A percentile compares a stretch with the other conserved stretches of the same genome.
Conservation (phyloP, 805 yeast genomes). For the Metschnikowia lachancei region DNA sequence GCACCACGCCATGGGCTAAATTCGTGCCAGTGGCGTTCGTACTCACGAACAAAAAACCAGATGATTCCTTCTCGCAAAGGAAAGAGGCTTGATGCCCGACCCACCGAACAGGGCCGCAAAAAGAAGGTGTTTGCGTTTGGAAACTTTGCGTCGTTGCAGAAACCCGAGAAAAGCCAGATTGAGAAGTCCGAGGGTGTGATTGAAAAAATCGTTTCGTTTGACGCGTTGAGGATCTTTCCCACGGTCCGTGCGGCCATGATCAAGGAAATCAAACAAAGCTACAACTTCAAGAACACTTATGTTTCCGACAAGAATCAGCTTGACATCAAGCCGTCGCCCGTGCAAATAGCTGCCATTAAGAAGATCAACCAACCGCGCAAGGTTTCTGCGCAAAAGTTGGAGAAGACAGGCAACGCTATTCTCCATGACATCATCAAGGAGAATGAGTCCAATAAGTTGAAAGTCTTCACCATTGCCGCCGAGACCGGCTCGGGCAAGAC, state of each 20-base stretch:
- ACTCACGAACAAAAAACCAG: constrained; percentile 12
- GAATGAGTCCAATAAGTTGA: constrained; percentile 38
- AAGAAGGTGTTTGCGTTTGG: constrained; percentile 22
- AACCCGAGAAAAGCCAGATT: constrained; percentile 17
- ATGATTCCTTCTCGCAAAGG: constrained; percentile 16
- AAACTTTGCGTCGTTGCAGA: constrained; percentile 23
- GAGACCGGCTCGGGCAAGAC: constrained; percentile 98
- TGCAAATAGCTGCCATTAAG: constrained; percentile 74
- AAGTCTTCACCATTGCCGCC: constrained; percentile 80
- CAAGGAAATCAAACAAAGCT: constrained; percentile 46
- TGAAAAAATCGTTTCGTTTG: constrained; percentile 57
- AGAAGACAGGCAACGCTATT: constrained; percentile 30
- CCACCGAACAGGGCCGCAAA: constrained; percentile 15
- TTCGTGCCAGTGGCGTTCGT: constrained; percentile 7
- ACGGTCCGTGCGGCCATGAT: constrained; percentile 60
- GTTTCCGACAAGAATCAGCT: constrained; percentile 31
- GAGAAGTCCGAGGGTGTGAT: constrained; percentile 24
- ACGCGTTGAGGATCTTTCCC: constrained; percentile 65
- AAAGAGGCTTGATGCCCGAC: constrained; percentile 18
- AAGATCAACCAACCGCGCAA: constrained; percentile 46
- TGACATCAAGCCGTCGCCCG: constrained; percentile 63
- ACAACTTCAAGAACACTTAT: constrained; percentile 34
- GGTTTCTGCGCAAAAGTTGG: constrained; percentile 25
- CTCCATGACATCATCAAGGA: constrained; percentile 26
- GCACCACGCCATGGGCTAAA: too few species aligned